phyloP scores from a whole-genome alignment of 257 asterid species.

The Petunia axillaris region DNA sequence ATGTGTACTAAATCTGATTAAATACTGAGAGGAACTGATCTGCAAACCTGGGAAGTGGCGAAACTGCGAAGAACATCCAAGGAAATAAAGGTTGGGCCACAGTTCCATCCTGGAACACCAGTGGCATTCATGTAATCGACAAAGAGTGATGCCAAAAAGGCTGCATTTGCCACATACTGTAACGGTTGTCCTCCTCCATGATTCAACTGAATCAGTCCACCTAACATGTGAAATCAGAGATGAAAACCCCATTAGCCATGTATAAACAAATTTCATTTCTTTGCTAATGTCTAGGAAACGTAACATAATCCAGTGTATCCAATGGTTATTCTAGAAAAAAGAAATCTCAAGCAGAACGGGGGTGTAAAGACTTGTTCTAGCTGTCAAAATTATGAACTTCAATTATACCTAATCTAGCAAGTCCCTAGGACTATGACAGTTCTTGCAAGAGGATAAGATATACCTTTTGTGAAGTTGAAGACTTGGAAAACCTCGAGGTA shows the following conservation, averaged over 20 bases:
- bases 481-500: slow-evolving; percentile 62
- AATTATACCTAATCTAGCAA: not conserved
- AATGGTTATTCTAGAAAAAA: no score
- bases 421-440: not conserved
- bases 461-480: slow-evolving; percentile 77
- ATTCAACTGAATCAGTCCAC: slow-evolving; percentile 71
- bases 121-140: slow-evolving; percentile 76
- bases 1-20: not conserved
- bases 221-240: slow-evolving; percentile 33
- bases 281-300: no score
- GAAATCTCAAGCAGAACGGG: no score
- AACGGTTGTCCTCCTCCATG: slow-evolving; percentile 62
- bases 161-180: slow-evolving; percentile 84
- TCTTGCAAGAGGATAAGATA: not conserved
- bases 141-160: slow-evolving; percentile 79
- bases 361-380: no score
- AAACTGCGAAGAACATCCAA: slow-evolving; percentile 52
- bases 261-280: no score
- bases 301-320: no score
- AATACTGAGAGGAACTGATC: not conserved
- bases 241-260: not conserved
- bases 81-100: slow-evolving; percentile 56
- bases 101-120: slow-evolving; percentile 75
- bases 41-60: slow-evolving; percentile 72
- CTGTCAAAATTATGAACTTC: no score